These are phyloP conservation scores for Aspergillus texensis DNA, from an alignment of 2,329 filamentous ascomycete species.

Conservation along the genomic window DNA sequence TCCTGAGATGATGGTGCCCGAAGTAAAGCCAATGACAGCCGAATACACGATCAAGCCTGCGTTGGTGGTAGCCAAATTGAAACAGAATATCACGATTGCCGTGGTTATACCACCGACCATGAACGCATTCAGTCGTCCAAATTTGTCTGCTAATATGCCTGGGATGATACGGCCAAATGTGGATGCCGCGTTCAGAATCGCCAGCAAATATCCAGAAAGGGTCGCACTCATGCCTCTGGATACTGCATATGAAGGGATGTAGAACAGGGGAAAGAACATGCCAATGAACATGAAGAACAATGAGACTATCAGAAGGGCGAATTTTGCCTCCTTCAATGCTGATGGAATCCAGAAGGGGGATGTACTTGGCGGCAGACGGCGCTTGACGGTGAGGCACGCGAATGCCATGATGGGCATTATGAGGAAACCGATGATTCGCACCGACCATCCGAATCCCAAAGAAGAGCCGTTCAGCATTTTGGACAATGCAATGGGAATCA, in stretches of 20 bases:
- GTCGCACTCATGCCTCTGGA: slow-evolving; percentile 16
- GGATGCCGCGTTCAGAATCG: slow-evolving; percentile 37
- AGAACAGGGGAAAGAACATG: slow-evolving; percentile 36
- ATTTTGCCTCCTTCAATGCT: slow-evolving; percentile 48
- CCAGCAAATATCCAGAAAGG: slow-evolving; percentile 33
- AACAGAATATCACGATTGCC: slow-evolving; percentile 35
- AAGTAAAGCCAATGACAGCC: slow-evolving; percentile 44
- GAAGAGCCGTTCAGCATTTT: slow-evolving; percentile 52
- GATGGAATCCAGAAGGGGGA: slow-evolving; percentile 7
- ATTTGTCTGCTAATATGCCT: slow-evolving; percentile 36
- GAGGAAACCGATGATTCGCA: slow-evolving; percentile 57
- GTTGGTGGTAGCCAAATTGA: slow-evolving; percentile 27
- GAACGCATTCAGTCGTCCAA: slow-evolving; percentile 42
- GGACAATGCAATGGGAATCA: slow-evolving; percentile 51
- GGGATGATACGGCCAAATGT: slow-evolving; percentile 37
- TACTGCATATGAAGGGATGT: slow-evolving; percentile 30
- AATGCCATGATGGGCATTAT: slow-evolving; percentile 50
- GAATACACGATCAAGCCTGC: slow-evolving; percentile 35
- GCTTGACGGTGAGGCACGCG: slow-evolving; percentile 30
- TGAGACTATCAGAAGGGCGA: slow-evolving; percentile 14
- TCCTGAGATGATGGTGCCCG: slow-evolving; percentile 43
- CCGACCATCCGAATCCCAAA: slow-evolving; percentile 56
- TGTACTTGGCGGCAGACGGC: slow-evolving; percentile 21
- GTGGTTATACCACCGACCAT: slow-evolving; percentile 25
- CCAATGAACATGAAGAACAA: slow-evolving; percentile 28